These are phyloP conservation scores for Chimonanthus salicifolius DNA, from an alignment of 164 flowering plant species.

Conservation along the genomic window DNA sequence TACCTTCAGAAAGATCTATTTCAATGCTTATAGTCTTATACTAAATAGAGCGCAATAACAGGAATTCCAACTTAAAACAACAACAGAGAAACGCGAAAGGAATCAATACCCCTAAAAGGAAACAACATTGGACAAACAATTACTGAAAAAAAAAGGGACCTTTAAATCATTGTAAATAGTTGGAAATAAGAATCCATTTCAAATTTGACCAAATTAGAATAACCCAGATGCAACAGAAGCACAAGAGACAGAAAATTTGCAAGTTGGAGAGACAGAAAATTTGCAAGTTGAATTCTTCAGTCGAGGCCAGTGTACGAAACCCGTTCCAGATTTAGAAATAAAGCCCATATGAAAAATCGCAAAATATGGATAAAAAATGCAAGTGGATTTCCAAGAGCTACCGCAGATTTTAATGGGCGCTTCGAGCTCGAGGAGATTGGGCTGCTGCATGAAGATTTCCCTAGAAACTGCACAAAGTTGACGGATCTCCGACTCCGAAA, in stretches of 20 bases:
- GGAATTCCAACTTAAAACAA: background rate
- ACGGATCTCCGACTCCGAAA: constrained; percentile 70
- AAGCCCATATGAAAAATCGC: too few relatives aligned
- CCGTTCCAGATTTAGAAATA: too few relatives aligned
- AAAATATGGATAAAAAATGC: background rate
- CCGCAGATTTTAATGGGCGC: constrained; percentile 90
- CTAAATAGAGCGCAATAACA: background rate
- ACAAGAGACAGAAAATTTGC: background rate
- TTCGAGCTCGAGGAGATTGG: constrained; percentile 68
- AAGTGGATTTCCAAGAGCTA: constrained; percentile 14
- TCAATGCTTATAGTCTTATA: background rate
- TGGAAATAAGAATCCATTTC: background rate
- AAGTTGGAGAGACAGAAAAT: background rate
- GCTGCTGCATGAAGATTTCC: constrained; percentile 65
- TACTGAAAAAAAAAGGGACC: background rate
- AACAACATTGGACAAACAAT: background rate
- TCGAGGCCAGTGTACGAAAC: too few relatives aligned
- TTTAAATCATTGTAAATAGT: background rate
- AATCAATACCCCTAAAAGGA: background rate
- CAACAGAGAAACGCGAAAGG: background rate
- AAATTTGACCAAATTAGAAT: background rate
- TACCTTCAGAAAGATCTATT: background rate
- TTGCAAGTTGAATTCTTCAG: too few relatives aligned
- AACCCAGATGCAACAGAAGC: background rate
- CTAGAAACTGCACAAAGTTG: constrained; percentile 55